Evolutionary conservation across 495 filamentous ascomycete species (phyloP).

Genomic region (Penicillium fimorum): DNA sequence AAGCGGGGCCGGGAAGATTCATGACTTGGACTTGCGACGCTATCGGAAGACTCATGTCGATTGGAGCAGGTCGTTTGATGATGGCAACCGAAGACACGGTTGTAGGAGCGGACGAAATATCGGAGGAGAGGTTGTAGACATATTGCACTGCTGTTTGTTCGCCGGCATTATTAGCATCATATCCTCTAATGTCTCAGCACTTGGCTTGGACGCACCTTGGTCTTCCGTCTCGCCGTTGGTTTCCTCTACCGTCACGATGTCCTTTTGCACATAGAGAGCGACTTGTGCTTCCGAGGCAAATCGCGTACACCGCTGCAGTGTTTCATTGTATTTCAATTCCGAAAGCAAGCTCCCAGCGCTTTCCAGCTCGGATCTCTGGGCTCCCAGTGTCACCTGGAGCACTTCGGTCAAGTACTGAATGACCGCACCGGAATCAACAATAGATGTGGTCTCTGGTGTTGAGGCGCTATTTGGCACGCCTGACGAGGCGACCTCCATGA

Average conservation of each 20-base stretch:
- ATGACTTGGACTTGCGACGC: constrained; percentile 84
- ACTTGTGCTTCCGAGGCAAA: constrained; percentile 86
- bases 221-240: constrained; percentile 50
- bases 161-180: constrained; percentile 11
- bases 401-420: constrained; percentile 79
- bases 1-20: constrained; percentile 78
- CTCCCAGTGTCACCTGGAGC: constrained; percentile 81
- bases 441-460: constrained; percentile 37
- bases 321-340: constrained; percentile 65
- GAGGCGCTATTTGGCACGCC: constrained; percentile 48
- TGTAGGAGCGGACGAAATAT: constrained; percentile 73
- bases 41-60: constrained; percentile 77
- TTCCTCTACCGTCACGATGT: constrained; percentile 58
- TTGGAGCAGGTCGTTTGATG: constrained; percentile 81
- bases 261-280: constrained; percentile 87
- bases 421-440: constrained; percentile 59
- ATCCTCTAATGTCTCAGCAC: neutral
- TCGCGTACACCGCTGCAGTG: constrained; percentile 78
- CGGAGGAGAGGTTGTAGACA: constrained; percentile 74
- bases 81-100: constrained; percentile 84
- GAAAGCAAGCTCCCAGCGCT: constrained; percentile 79
- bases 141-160: constrained; percentile 46
- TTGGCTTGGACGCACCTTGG: constrained; percentile 33
- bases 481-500: constrained; percentile 53
- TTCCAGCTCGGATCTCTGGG: constrained; percentile 76